A percentile compares a stretch with the other conserved stretches of the same genome.
Conservation (phyloP, 441 rosid species). For the Populus hybrid region DNA sequence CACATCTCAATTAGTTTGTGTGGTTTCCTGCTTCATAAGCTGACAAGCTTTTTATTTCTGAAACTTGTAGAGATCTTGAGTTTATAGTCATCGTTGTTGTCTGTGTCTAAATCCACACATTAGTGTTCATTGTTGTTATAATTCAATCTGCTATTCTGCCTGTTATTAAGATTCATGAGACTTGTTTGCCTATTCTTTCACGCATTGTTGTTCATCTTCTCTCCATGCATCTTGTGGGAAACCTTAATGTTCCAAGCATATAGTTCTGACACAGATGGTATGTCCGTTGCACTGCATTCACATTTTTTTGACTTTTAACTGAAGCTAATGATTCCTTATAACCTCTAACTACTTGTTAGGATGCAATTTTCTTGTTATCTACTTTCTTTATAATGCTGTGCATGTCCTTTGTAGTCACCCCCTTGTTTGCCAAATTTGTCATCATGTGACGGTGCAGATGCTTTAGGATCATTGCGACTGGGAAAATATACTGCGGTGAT, state of each 20-base stretch:
- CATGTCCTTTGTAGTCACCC: slow-evolving; percentile 42
- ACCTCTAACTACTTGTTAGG: not conserved
- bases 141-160: not conserved
- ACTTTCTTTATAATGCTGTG: not conserved
- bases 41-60: not conserved
- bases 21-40: not conserved
- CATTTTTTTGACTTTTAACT: not conserved
- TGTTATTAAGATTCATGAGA: not conserved
- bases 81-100: not conserved
- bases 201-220: not conserved
- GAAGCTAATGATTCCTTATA: not conserved
- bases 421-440: slow-evolving; percentile 70
- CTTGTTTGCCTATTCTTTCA: not conserved
- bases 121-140: not conserved
- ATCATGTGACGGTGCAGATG: slow-evolving; percentile 36
- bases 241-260: not conserved
- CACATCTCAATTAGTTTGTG: not conserved
- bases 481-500: slow-evolving; percentile 73
- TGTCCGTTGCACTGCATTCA: not conserved
- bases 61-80: not conserved
- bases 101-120: not conserved
- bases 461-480: slow-evolving; percentile 58
- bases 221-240: not conserved
- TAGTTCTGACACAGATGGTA: not conserved
- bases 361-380: not conserved